Evolutionary conservation across 2,329 filamentous ascomycete genomes (phyloP).

Genomic region (Nemania sp.): DNA sequence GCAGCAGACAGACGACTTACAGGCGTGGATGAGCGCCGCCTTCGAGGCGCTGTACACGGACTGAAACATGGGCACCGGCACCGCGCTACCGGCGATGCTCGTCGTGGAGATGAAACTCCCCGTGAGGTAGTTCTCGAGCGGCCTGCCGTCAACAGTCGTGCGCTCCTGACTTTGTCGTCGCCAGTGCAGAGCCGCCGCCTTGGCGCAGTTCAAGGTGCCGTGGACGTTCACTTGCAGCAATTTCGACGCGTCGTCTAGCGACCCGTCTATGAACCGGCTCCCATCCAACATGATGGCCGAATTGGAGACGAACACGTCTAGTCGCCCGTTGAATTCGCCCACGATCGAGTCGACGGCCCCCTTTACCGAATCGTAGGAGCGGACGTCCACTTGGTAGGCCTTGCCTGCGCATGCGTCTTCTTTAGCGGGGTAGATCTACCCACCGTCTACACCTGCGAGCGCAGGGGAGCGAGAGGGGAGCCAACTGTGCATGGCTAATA

Average conservation of each 20-base stretch:
- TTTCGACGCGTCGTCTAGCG: conserved; percentile 65
- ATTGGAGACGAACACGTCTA: conserved; percentile 82
- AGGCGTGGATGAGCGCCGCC: conserved; percentile 64
- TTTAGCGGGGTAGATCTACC: not conserved
- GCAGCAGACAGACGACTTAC: conserved; percentile 42
- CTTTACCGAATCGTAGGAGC: conserved; percentile 56
- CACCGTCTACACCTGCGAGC: not conserved
- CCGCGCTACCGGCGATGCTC: conserved; percentile 78
- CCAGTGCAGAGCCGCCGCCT: conserved; percentile 71
- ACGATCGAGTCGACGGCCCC: conserved; percentile 57
- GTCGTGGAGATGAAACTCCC: conserved; percentile 80
- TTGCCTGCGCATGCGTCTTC: conserved; percentile 47
- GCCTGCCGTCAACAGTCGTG: conserved; percentile 64
- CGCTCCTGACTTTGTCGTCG: conserved; percentile 70
- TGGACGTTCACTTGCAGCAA: conserved; percentile 75
- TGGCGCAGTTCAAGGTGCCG: conserved; percentile 77
- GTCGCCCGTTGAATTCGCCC: conserved; percentile 71
- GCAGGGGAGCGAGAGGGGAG: no score
- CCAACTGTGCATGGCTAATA: no score
- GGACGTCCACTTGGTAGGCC: conserved; percentile 67
- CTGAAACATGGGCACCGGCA: conserved; percentile 77
- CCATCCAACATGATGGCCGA: conserved; percentile 76
- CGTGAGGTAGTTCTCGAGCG: conserved; percentile 61
- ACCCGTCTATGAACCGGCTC: conserved; percentile 68
- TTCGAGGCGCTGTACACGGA: conserved; percentile 76